Evolutionary conservation across 106 monocot species (phyloP), one percentile per base, ranked within the genome.

Genomic region (Dendrobium huoshanense): DNA sequence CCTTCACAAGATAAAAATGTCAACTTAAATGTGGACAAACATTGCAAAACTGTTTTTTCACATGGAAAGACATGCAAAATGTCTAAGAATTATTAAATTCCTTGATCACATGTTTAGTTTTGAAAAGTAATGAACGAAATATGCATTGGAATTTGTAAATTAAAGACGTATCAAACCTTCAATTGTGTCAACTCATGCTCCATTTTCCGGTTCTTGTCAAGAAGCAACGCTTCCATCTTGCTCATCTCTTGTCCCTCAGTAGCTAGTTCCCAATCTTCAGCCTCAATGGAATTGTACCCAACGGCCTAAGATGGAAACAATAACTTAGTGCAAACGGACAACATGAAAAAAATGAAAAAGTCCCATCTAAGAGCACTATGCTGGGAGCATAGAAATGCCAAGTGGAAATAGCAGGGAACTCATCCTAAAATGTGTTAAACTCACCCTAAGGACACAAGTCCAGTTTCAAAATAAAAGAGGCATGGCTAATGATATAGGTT

Each of bases 251-350:
- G 90, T 45, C 92, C 91, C 73, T 85, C 88, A 24, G 92, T 91
- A 82, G 97, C 97, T 77, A 95, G 70, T 86, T 98, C 97, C 97
- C 97, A 98, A 81, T 98, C 97, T 88, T 98, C 97, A 83, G 97
- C 90, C 84, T 98, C 97, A 78, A 95, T 98, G 77, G 97, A 94
- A 79, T 98, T 98, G 82, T 98, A 98, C 55, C 97, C 97, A 88
- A 98, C 97, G 77, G 97, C 97, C 97, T 98, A 58, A 81, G 51
- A 75, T 73, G 44, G 27, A 76, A 49, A 25, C 25, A 51, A 24
- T 76, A 76, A 25, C n/a, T 49, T 25, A 48, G 25, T 76, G 49
- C 17, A 41, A 8, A 20, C 10, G 7, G 4, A 74, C 6, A 5
- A 74, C 40, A 42, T 19, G 19, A n/a, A 7, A 42, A 17, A 74